Conservation (phyloP, 2,329 filamentous ascomycete species). For the Tolypocladium tropicale region DNA sequence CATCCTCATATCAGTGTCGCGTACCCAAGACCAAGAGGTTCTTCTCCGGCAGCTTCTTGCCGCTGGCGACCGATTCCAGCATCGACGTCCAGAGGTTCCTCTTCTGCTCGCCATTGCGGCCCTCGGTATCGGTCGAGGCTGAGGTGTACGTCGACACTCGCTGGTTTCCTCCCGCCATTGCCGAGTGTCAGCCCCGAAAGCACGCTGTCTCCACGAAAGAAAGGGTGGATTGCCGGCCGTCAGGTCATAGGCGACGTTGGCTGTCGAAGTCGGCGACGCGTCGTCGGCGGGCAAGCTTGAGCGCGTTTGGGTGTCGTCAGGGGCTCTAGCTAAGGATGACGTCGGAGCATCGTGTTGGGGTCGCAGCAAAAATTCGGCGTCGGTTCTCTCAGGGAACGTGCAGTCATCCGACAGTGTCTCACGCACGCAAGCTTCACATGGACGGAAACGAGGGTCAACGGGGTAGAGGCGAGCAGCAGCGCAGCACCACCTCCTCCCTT, state of each 20-base stretch:
- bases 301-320: slow-evolving; percentile 10
- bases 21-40: slow-evolving; percentile 79
- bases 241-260: background rate
- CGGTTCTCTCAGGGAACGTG: background rate
- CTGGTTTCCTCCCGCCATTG: slow-evolving; percentile 43
- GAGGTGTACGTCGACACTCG: slow-evolving; percentile 49
- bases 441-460: slow-evolving; percentile 5
- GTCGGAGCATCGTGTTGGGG: slow-evolving; percentile 17
- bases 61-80: slow-evolving; percentile 82
- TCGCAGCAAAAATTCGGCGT: slow-evolving; percentile 3
- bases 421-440: background rate
- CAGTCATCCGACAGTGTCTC: background rate
- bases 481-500: background rate
- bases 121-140: slow-evolving; percentile 43
- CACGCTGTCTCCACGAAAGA: slow-evolving; percentile 7
- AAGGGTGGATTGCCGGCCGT: background rate
- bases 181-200: background rate
- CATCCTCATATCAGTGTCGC: background rate
- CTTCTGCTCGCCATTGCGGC: slow-evolving; percentile 59
- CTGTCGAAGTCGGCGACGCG: slow-evolving; percentile 4
- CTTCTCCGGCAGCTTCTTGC: slow-evolving; percentile 84
- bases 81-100: slow-evolving; percentile 92
- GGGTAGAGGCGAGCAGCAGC: background rate
- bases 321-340: slow-evolving; percentile 11
- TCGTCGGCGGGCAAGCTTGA: background rate